Base-by-base conservation (phyloP, 1,284 basidiomycete species). In the Ustilago loliicola region DNA sequence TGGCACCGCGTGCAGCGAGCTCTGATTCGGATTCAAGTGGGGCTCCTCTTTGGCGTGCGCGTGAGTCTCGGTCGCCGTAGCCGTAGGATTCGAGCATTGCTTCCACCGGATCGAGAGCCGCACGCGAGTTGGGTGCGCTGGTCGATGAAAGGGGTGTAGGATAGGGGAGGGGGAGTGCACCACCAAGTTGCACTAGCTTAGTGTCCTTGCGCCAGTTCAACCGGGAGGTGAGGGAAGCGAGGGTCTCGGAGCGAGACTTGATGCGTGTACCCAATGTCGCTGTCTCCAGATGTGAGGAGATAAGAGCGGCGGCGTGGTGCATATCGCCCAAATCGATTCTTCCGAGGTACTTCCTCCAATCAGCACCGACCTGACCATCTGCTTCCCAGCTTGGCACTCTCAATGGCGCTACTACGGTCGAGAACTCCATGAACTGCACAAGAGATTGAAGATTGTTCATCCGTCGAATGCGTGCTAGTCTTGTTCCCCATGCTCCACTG, bases 181-280 rank as follows among this genome's bases (percentile, higher is more conserved):
- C 84, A 10, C 79, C 81, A 6, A 86, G 72, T 54, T 77, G 72
- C 8, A 78, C 80, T 11, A 86, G 53, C 47, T 75, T 80, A 13
- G 84, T 85, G 66, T 85, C 81, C 7, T 62, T 65, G 0, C 83
- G 72, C 84, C 84, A 86, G 52, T 84, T 81, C 17, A 86, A 66
- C 2, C 78, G 81, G 11, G 69, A 57, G 13, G 71, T 59, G 30
- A 86, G 66, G 19, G 71, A 65, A 3, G 61, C 38, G 27, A 80
- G 65, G n/a, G 80, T 70, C 38, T 82, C 77, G n/a, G 63, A 38
- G 11, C 77, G 66, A 11, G 62, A 66, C 21, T 64, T 59, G 17
- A 84, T 48, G 4, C 82, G 65, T 69, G 75, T 53, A 1, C 70
- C 66, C 23, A 85, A 55, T n/a, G 83, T 85, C 4, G 83, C 79